phyloP scores from a whole-genome alignment of 768 basidiomycete genomes.

The Clavaria fumosa region DNA sequence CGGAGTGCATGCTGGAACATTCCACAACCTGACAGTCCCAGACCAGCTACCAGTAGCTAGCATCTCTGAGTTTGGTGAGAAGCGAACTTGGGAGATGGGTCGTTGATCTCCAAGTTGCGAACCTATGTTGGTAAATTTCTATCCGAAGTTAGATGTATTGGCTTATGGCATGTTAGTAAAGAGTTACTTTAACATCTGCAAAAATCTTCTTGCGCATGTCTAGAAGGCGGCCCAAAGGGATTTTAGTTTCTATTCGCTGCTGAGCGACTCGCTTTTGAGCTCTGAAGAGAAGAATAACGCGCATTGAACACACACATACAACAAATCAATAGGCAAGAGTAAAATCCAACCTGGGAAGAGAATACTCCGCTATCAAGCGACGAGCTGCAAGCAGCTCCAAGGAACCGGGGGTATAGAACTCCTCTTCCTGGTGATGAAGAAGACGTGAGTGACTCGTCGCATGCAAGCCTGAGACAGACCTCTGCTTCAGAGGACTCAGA shows the following conservation, averaged over 20 bases:
- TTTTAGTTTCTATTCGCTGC: conserved; percentile 78
- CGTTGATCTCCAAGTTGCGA: conserved; percentile 97
- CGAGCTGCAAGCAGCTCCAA: conserved; percentile 77
- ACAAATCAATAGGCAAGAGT: conserved; percentile 26
- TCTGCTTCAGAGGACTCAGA: conserved; percentile 70
- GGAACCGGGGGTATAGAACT: conserved; percentile 90
- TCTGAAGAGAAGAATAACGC: conserved; percentile 41
- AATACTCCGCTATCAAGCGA: conserved; percentile 80
- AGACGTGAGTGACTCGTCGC: too few species aligned
- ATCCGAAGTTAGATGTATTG: conserved; percentile 1
- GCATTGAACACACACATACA: conserved; percentile 66
- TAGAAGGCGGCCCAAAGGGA: conserved; percentile 79
- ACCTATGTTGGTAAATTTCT: conserved; percentile 87
- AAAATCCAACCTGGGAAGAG: conserved; percentile 82
- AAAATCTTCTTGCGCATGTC: conserved; percentile 89
- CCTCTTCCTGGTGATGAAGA: conserved; percentile 76
- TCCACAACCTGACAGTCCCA: conserved; percentile 89
- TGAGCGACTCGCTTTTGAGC: conserved; percentile 89
- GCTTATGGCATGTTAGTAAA: background rate
- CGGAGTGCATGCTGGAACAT: conserved; percentile 78
- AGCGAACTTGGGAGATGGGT: conserved; percentile 86
- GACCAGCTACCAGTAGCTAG: conserved; percentile 95
- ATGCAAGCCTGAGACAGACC: conserved; percentile 12
- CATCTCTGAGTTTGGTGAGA: conserved; percentile 79
- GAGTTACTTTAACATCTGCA: conserved; percentile 68